Base-by-base conservation (phyloP, 768 basidiomycete species). In the Collybiopsis confluens region DNA sequence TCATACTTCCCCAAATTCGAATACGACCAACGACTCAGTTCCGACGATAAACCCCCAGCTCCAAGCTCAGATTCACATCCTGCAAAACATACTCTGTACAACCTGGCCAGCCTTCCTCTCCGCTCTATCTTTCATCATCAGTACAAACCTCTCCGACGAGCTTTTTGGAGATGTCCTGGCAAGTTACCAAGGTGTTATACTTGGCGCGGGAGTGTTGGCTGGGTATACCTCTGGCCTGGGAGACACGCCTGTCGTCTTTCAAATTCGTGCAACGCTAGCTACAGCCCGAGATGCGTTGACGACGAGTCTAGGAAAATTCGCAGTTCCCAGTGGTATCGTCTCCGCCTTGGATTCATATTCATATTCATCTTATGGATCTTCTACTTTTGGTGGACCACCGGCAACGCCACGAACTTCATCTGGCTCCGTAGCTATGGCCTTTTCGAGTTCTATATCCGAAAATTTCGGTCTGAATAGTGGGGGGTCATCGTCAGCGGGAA, bases 281-380 rank as follows among this genome's bases (percentile, higher is more conserved):
- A 98, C 93, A 0, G 93, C 95, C 0, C 81, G 96, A 18, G 94
- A 98, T 56, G 95, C 96, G 0, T 94, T 99, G 71, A 83, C 98
- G 64, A 89, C 83, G 20, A 87, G 83, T 45, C 78, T 99, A 15
- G 82, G 91, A n/a, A 93, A 94, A 64, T 86, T 91, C 55, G 88
- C 94, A 0, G 90, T 98, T n/a, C 96, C 96, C 0, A 80, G 90
- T 0, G 79, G 87, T 2, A 90, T 98, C 10, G 91, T 99, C 0
- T 88, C 90, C 1, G 86, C 87, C 59, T 68, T 97, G 54, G 58
- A 68, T 64, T 70, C 82, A 49, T 67, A 76, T 62, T 54, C 65
- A 13, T 81, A 81, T 49, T 33, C 30, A 5, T 33, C 30, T 33
- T 33, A n/a, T n/a, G n/a, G n/a, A n/a, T n/a, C 30, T 33, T 33